Base-by-base conservation (phyloP, 352 stramenopile species). In the Phytophthora cactorum region DNA sequence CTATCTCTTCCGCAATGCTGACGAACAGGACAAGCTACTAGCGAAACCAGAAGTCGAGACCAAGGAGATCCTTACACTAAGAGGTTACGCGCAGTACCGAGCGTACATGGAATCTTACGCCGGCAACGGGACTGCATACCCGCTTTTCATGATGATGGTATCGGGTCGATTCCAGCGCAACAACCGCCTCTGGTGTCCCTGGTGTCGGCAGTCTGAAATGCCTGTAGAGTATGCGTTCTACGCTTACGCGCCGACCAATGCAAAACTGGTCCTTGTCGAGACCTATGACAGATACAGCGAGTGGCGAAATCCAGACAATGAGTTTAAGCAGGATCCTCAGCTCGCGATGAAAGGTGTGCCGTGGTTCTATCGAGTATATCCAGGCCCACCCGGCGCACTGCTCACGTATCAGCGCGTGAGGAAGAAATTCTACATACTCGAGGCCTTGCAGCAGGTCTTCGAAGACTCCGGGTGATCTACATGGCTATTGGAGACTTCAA, bases 141-240 rank as follows among this genome's bases (percentile, higher is more conserved):
- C 85, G 52, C 72, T 93, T 27, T 93, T 86, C 53, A 79, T 93
- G 56, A 90, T 85, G 62, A 89, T 92, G 64, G 62, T 89, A 6
- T 93, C 84, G 10, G 85, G 81, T 44, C 64, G 76, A 3, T 84
- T 88, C 34, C 52, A 73, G 34, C 84, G 79, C 66, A 93, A 91
- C 53, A 86, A 84, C 32, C 83, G 85, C 0, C 71, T 92, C 10
- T 93, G 85, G 85, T 93, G 85, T 69, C 83, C 77, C 27, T 92
- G 82, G 66, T 93, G 83, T 52, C 81, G 89, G 27, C 77, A 81
- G 31, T 77, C 81, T 7, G 78, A 92, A 56, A 60, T 93, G 36
- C 75, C 83, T 1, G 70, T 91, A 29, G 79, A 84, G 41, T 84
- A 92, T 66, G 86, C 86, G 14, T 93, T 86, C 72, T 90, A 91